Conservation (phyloP, 106 monocot genomes). For the Acorus calamus region DNA sequence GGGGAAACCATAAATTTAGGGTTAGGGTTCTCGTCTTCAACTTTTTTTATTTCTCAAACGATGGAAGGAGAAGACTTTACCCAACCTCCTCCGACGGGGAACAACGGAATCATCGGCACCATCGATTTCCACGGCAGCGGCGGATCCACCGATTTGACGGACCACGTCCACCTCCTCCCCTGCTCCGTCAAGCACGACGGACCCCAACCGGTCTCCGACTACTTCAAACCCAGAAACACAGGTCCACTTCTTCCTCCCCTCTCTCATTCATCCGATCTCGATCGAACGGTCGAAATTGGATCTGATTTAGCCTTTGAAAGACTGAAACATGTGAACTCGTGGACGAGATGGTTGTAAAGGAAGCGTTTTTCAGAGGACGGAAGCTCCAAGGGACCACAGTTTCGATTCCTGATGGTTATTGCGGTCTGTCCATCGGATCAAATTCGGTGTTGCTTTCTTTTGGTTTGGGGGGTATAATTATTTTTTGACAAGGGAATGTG, state of each 20-base stretch:
- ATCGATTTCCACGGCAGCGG: not conserved
- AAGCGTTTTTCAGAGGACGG: slow-evolving; percentile 30
- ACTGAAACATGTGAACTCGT: slow-evolving; percentile 3
- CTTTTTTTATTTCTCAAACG: not conserved
- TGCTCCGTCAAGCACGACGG: slow-evolving; percentile 18
- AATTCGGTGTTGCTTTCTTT: no score
- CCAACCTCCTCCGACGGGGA: not conserved
- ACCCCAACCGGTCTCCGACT: slow-evolving; percentile 17
- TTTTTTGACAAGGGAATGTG: no score
- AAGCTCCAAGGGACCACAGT: slow-evolving; percentile 21
- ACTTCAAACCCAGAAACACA: slow-evolving; percentile 17
- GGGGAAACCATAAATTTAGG: no score
- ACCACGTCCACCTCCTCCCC: slow-evolving; percentile 21
- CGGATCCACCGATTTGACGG: slow-evolving; percentile 5
- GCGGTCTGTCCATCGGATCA: slow-evolving; percentile 6
- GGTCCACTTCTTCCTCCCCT: not conserved
- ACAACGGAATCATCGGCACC: not conserved
- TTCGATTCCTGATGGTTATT: slow-evolving; percentile 16
- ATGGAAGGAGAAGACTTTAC: not conserved
- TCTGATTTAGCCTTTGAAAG: not conserved
- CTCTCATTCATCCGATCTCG: not conserved
- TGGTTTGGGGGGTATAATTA: no score
- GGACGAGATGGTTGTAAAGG: slow-evolving; percentile 16
- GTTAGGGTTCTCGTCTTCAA: no score
- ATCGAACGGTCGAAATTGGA: not conserved